These are phyloP conservation scores for Cadophora luteo-olivacea DNA, from an alignment of 2,329 filamentous ascomycete genomes.

Conservation along the genomic window DNA sequence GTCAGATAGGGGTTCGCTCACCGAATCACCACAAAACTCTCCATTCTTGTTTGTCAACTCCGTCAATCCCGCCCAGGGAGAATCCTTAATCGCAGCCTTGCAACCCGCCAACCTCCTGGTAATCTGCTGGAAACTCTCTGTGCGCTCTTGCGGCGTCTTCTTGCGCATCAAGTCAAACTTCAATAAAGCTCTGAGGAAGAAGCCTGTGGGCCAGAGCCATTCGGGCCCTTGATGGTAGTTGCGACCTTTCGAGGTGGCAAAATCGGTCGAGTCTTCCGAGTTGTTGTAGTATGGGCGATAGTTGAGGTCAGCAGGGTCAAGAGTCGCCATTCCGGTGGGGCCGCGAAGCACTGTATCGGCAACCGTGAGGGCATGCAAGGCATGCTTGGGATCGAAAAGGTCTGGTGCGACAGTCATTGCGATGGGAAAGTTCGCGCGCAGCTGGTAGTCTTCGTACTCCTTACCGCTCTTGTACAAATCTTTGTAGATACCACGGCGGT, in stretches of 20 bases:
- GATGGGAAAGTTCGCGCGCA: constrained; percentile 92
- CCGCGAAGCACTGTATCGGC: constrained; percentile 83
- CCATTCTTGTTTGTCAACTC: constrained; percentile 94
- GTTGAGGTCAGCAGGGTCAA: constrained; percentile 90
- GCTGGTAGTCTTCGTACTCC: constrained; percentile 96
- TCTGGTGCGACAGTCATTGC: constrained; percentile 93
- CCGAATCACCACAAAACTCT: constrained; percentile 84
- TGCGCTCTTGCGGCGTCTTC: constrained; percentile 68
- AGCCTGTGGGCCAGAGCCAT: constrained; percentile 97
- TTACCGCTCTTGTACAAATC: constrained; percentile 94
- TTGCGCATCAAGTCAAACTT: constrained; percentile 86
- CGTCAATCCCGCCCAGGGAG: constrained; percentile 86
- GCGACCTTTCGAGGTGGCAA: constrained; percentile 88
- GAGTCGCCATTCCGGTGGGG: constrained; percentile 92
- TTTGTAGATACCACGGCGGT: constrained; percentile 97
- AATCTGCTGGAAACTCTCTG: constrained; percentile 94
- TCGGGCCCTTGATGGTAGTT: constrained; percentile 99
- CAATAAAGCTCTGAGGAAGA: constrained; percentile 89
- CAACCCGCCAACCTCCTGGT: constrained; percentile 82
- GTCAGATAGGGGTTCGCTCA: constrained; percentile 53
- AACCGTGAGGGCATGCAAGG: constrained; percentile 78
- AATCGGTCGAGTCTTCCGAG: constrained; percentile 89
- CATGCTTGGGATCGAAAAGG: constrained; percentile 81
- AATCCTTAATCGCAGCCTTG: constrained; percentile 82
- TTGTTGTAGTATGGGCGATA: constrained; percentile 96